Percentiles rank a stretch among this genome's conserved stretches.
Evolutionary conservation across 176 grass and related monocot species (phyloP).

Genomic region (Eragrostis curvula): DNA sequence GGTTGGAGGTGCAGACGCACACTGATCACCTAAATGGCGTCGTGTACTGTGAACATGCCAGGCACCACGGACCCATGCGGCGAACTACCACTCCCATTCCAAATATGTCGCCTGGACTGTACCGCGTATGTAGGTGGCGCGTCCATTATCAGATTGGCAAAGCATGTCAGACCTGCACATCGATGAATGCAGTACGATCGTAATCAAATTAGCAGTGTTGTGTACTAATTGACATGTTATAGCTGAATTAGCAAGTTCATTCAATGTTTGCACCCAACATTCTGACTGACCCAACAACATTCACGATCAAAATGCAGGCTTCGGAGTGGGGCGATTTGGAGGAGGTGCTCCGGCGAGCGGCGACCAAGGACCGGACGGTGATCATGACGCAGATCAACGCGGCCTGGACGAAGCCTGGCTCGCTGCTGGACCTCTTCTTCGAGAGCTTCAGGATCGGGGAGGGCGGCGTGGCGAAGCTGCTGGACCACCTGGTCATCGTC

Average conservation of each 20-base stretch:
- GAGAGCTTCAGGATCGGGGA: conserved; percentile 77
- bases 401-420: conserved; percentile 75
- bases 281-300: too few species aligned
- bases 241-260: too few species aligned
- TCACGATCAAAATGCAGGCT: conserved; percentile 19
- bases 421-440: conserved; percentile 91
- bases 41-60: neutral
- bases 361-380: conserved; percentile 76
- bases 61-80: neutral
- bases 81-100: neutral
- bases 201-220: neutral
- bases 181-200: too few species aligned
- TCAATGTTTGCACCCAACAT: too few species aligned
- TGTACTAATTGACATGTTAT: too few species aligned
- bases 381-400: conserved; percentile 92
- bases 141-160: neutral
- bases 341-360: conserved; percentile 67
- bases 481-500: conserved; percentile 84
- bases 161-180: too few species aligned
- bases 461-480: conserved; percentile 62
- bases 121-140: neutral
- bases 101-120: neutral
- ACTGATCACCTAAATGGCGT: neutral
- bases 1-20: neutral
- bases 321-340: conserved; percentile 62